phyloP scores from a whole-genome alignment of 2,329 filamentous ascomycete genomes.

The Ampelomyces quisqualis region DNA sequence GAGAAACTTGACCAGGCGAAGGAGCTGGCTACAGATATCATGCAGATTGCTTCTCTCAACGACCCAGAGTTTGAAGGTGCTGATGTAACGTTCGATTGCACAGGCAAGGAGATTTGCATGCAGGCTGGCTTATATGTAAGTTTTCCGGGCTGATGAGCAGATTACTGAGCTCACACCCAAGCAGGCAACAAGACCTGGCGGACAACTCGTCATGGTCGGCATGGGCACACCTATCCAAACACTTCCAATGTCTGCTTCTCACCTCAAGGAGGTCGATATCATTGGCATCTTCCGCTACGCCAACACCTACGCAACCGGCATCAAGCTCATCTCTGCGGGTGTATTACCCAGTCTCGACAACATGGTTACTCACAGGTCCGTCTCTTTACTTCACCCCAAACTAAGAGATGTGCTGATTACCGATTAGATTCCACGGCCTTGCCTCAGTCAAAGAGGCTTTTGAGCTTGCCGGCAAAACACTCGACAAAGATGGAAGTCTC shows the following conservation, averaged over 20 bases:
- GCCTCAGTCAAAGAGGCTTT: constrained; percentile 55
- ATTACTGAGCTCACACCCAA: constrained; percentile 10
- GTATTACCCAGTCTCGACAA: constrained; percentile 52
- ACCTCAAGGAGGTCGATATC: constrained; percentile 58
- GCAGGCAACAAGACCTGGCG: constrained; percentile 50
- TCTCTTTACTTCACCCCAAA: neutral
- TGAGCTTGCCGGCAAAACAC: constrained; percentile 52
- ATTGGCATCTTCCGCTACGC: constrained; percentile 60
- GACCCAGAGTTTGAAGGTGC: constrained; percentile 44
- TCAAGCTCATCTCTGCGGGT: constrained; percentile 54
- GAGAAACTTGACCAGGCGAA: constrained; percentile 40
- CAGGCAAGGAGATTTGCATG: constrained; percentile 48
- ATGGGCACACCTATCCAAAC: constrained; percentile 60
- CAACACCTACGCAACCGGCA: constrained; percentile 56
- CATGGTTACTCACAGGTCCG: constrained; percentile 52
- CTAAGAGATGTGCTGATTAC: too few relatives aligned
- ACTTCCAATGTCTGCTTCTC: constrained; percentile 56
- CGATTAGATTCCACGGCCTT: constrained; percentile 45
- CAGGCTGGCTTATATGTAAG: constrained; percentile 47
- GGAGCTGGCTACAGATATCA: constrained; percentile 39
- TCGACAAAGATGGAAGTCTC: constrained; percentile 54
- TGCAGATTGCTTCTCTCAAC: constrained; percentile 40
- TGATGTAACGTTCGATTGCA: constrained; percentile 47
- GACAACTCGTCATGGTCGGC: constrained; percentile 56
- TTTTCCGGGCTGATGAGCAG: constrained; percentile 2